Evolutionary conservation across 2,329 filamentous ascomycete species (phyloP).

Genomic region (Curvularia eragrostidis): DNA sequence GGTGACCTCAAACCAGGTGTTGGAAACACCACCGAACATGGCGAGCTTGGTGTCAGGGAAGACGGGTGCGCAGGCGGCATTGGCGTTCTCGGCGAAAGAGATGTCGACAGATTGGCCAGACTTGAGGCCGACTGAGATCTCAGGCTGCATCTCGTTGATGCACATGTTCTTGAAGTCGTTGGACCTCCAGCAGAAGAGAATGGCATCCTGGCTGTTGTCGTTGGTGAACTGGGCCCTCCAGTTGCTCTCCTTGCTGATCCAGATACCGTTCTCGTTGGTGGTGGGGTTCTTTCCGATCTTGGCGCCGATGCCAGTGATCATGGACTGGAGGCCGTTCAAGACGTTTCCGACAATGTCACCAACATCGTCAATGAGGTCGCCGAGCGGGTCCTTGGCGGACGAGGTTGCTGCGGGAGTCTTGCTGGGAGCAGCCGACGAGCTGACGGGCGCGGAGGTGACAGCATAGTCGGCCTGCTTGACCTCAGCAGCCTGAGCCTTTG

Average conservation of each 20-base stretch:
- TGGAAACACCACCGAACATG: slow-evolving; percentile 49
- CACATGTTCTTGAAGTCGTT: slow-evolving; percentile 45
- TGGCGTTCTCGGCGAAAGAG: slow-evolving; percentile 48
- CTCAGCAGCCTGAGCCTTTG: slow-evolving; percentile 21
- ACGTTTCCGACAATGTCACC: slow-evolving; percentile 19
- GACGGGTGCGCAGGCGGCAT: slow-evolving; percentile 52
- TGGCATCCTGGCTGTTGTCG: slow-evolving; percentile 37
- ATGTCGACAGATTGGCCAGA: slow-evolving; percentile 47
- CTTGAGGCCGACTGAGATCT: slow-evolving; percentile 52
- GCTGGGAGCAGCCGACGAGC: not conserved
- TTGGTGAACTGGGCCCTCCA: slow-evolving; percentile 50
- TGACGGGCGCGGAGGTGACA: not conserved
- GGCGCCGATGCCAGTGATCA: slow-evolving; percentile 32
- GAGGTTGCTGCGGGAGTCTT: slow-evolving; percentile 14
- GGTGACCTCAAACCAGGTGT: slow-evolving; percentile 57
- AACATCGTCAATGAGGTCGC: slow-evolving; percentile 11
- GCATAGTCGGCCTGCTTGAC: slow-evolving; percentile 19
- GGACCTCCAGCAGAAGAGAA: slow-evolving; percentile 49
- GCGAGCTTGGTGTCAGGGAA: slow-evolving; percentile 45
- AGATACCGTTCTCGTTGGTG: slow-evolving; percentile 40
- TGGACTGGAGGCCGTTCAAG: slow-evolving; percentile 27
- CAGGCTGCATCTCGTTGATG: slow-evolving; percentile 45
- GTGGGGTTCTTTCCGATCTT: slow-evolving; percentile 39
- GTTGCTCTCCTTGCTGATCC: slow-evolving; percentile 45
- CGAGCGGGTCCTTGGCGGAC: slow-evolving; percentile 5